Evolutionary conservation across 2,329 filamentous ascomycete species (phyloP), one percentile per base, ranked within the genome.

Genomic region (Aspergillus caelatus): DNA sequence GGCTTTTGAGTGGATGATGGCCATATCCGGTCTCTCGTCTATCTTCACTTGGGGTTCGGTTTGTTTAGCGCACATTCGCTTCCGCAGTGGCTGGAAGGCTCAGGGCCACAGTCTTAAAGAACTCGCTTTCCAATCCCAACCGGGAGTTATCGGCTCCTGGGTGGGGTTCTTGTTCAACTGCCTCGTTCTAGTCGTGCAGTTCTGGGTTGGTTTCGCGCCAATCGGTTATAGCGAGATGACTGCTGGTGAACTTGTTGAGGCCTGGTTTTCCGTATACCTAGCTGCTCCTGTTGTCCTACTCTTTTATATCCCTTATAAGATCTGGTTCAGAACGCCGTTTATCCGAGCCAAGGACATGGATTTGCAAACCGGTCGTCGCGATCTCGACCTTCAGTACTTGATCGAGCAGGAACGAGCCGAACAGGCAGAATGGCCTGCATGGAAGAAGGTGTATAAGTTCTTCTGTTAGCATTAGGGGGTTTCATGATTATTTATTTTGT

Each of bases 61-160:
- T 76, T 96, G 93, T 77, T 81, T 96, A n/a, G 87, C 90, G 28
- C 94, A 97, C 78, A 96, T 97, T 74, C 92, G 93, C 61, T 97
- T 97, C 85, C 92, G 94, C 67, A 80, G 81, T 30, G 92, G 89
- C n/a, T 96, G 93, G 92, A 83, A 82, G 52, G 73, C 80, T 14
- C 86, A 89, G 65, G 91, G 91, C 52, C 90, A 89, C 74, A 84
- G 81, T n/a, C 81, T 94, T 41, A 83, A 88, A 61, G 91, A 96
- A 70, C 84, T 98, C 7, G 91, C 94, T 8, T 97, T 95, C 82
- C 83, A 81, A 41, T 92, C 91, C 0, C 92, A 96, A 74, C 86
- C 91, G 5, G 94, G 94, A 64, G 81, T 95, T 10, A 69, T 85
- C 11, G 94, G 94, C 11, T 96, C 92, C 3, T 97, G 89, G 84